Evolutionary conservation across 352 stramenopile genomes (phyloP).

Genomic region (Globisporangium acanthophoron): DNA sequence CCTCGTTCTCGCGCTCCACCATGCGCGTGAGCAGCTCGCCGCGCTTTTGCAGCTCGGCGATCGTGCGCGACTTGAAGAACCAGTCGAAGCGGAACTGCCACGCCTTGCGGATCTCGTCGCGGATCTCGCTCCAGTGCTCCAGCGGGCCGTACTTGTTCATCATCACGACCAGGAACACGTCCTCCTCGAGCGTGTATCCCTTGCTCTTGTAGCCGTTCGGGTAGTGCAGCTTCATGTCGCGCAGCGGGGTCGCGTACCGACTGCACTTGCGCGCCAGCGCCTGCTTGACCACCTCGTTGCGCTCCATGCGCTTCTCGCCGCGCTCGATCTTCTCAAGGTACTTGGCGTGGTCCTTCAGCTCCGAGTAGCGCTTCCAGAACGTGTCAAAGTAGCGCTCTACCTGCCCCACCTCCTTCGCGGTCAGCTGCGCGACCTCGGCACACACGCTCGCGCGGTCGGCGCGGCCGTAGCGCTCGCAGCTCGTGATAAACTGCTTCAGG

Average conservation of each 20-base stretch:
- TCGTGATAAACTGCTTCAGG: slow-evolving; percentile 87
- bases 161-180: slow-evolving; percentile 98
- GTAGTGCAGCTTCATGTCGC: slow-evolving; percentile 86
- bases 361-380: slow-evolving; percentile 93
- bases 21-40: slow-evolving; percentile 94
- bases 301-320: slow-evolving; percentile 94
- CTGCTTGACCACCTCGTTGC: slow-evolving; percentile 94
- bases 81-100: slow-evolving; percentile 99
- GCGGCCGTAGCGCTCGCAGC: slow-evolving; percentile 92
- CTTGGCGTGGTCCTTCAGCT: slow-evolving; percentile 90
- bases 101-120: slow-evolving; percentile 95
- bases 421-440: slow-evolving; percentile 86
- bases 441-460: slow-evolving; percentile 89
- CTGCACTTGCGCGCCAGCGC: slow-evolving; percentile 95
- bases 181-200: slow-evolving; percentile 96
- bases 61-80: slow-evolving; percentile 99
- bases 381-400: slow-evolving; percentile 94
- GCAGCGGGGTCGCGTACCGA: slow-evolving; percentile 90
- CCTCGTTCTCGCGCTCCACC: slow-evolving; percentile 93
- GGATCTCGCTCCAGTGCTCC: slow-evolving; percentile 95
- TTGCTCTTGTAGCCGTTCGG: slow-evolving; percentile 91
- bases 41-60: slow-evolving; percentile 96
- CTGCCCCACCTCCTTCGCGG: slow-evolving; percentile 88
- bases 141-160: slow-evolving; percentile 98
- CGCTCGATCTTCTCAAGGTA: slow-evolving; percentile 96